These are phyloP conservation scores for Cubamyces lactineus DNA, from an alignment of 768 basidiomycete genomes.

Conservation along the genomic window DNA sequence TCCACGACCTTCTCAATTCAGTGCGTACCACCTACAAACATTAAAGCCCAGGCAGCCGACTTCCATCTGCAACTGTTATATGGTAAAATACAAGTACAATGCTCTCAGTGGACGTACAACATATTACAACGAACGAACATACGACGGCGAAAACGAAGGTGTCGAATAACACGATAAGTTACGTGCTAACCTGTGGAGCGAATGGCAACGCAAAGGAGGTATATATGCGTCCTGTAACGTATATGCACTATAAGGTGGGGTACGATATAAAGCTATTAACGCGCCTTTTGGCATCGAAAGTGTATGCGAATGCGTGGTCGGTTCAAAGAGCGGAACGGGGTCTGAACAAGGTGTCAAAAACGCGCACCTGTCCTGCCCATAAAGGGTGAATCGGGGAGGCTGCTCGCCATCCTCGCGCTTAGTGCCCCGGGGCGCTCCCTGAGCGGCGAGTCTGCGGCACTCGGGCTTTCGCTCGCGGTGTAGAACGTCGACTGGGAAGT, in stretches of 20 bases:
- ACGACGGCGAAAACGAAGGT: neutral
- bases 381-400: neutral
- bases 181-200: neutral
- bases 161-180: constrained; percentile 8
- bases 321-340: neutral
- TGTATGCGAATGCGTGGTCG: neutral
- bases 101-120: neutral
- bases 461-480: constrained; percentile 17
- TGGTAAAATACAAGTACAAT: constrained; percentile 7
- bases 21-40: too few species aligned
- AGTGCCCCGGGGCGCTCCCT: neutral
- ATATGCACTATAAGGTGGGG: constrained; percentile 3
- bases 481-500: constrained; percentile 22
- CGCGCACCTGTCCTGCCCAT: neutral
- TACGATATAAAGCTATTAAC: neutral
- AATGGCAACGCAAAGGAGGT: neutral
- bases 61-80: neutral
- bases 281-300: neutral
- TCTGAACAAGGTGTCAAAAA: neutral
- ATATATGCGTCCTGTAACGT: neutral
- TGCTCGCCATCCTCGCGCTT: neutral
- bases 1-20: too few species aligned
- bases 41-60: too few species aligned
- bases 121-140: neutral
- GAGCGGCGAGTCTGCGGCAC: neutral